phyloP scores from a whole-genome alignment of 1,139 yeast genomes.

The Pichia sp. region DNA sequence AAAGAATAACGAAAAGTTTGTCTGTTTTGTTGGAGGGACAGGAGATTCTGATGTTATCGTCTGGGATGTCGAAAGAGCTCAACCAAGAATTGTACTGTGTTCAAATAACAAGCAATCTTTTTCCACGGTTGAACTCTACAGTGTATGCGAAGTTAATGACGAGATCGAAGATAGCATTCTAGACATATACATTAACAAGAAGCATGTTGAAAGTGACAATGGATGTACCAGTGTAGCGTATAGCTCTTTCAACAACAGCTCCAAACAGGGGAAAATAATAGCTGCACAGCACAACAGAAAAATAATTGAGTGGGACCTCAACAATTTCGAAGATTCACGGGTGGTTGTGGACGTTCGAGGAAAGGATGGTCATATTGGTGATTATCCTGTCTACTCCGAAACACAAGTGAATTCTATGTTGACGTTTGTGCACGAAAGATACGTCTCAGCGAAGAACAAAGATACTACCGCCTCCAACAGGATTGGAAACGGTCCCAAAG shows the following conservation, averaged over 20 bases:
- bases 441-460: constrained; percentile 7
- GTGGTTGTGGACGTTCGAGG: constrained; percentile 33
- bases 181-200: constrained; percentile 26
- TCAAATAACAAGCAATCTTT: constrained; percentile 30
- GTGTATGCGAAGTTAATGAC: constrained; percentile 23
- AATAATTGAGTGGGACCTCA: constrained; percentile 47
- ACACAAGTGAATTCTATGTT: constrained; percentile 36
- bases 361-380: constrained; percentile 7
- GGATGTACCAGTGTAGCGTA: constrained; percentile 32
- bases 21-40: constrained; percentile 65
- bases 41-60: constrained; percentile 56
- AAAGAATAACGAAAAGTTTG: constrained; percentile 34
- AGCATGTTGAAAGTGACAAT: constrained; percentile 21
- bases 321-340: constrained; percentile 37
- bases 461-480: constrained; percentile 27
- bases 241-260: constrained; percentile 20
- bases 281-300: constrained; percentile 39
- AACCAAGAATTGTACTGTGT: constrained; percentile 55
- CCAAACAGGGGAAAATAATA: constrained; percentile 28
- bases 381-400: constrained; percentile 31
- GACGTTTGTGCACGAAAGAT: constrained; percentile 34
- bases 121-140: constrained; percentile 37
- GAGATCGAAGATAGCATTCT: constrained; percentile 26
- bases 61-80: constrained; percentile 70
- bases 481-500: constrained; percentile 1